Base-by-base conservation (phyloP, 495 filamentous ascomycete genomes). In the Trichoderma reesei region DNA sequence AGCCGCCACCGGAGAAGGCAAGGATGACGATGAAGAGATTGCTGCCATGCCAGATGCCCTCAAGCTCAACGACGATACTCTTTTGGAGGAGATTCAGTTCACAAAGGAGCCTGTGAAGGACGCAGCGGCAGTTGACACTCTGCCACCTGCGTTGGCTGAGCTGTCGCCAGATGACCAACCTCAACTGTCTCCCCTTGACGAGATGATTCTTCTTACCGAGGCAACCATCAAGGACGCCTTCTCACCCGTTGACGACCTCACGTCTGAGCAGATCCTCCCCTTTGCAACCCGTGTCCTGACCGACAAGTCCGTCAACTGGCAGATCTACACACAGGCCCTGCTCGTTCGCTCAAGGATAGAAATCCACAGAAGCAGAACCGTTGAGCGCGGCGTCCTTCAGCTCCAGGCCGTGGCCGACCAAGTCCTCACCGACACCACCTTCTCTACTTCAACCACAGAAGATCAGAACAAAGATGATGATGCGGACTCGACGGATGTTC, bases 361-460 rank as follows among this genome's bases (percentile, higher is more conserved):
- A 74, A 85, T 90, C 0, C 90, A 92, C 71, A 83, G 82, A 64
- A 89, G 91, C 38, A 81, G 94, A 54, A 98, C 94, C 0, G 80
- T 91, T 6, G 95, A 99, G 71, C 79, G 94, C 64, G 86, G 92
- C 8, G 85, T 99, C 3, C 78, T 99, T 5, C 94, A 99, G 75
- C 85, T 99, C 70, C 94, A 99, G 76, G 92, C 92, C 2, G 82
- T 99, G 13, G 92, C 97, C 38, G 94, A 99, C 65, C 94, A 99
- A 68, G 88, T 99, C 63, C 86, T 99, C 64, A 90, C 90, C 0
- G 92, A 97, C 61, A 98, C 61, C 39, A 63, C 92, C 0, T 82
- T 86, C 3, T 74, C 78, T 4, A 51, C 67, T 51, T 72, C 74
- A 51, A 31, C 11, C 44, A 33, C 59, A 38, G 64, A 74, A 56